Conservation (phyloP, 176 grass and related monocot species). For the Eleusine coracana region DNA sequence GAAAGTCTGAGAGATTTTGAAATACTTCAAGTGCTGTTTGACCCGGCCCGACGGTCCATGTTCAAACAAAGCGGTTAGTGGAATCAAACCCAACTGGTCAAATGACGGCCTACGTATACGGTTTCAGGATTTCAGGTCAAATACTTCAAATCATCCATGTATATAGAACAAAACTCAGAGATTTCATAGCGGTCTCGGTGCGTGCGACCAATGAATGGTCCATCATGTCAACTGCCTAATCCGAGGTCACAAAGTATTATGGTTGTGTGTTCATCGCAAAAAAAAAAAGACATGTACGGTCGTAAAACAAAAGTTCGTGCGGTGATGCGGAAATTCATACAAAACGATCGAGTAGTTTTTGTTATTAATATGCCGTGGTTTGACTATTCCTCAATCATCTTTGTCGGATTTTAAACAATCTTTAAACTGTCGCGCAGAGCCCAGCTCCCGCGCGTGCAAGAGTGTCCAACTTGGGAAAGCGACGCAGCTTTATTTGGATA, state of each 20-base stretch:
- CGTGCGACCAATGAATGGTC: neutral
- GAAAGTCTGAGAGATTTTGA: neutral
- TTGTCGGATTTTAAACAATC: neutral
- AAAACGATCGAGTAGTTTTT: neutral
- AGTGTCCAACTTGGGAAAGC: conserved; percentile 45
- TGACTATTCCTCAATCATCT: conserved; percentile 8
- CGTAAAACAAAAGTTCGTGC: neutral
- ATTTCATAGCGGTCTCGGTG: neutral
- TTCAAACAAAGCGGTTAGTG: neutral
- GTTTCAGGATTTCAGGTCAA: neutral
- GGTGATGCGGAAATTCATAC: neutral
- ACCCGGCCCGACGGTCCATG: neutral
- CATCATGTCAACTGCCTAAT: neutral
- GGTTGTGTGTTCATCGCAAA: neutral
- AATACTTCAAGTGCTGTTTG: neutral
- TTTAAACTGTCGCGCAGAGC: conserved; percentile 20
- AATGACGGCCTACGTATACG: neutral
- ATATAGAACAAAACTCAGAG: neutral
- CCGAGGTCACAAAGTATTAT: neutral
- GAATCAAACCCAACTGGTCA: neutral
- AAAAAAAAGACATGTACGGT: neutral
- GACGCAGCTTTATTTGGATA: conserved; percentile 31
- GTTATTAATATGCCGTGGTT: neutral
- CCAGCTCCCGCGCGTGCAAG: conserved; percentile 38
- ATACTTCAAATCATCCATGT: neutral